These are phyloP conservation scores for Sisymbrium altissimum DNA, from an alignment of 345 rosid species.

Conservation along the genomic window DNA sequence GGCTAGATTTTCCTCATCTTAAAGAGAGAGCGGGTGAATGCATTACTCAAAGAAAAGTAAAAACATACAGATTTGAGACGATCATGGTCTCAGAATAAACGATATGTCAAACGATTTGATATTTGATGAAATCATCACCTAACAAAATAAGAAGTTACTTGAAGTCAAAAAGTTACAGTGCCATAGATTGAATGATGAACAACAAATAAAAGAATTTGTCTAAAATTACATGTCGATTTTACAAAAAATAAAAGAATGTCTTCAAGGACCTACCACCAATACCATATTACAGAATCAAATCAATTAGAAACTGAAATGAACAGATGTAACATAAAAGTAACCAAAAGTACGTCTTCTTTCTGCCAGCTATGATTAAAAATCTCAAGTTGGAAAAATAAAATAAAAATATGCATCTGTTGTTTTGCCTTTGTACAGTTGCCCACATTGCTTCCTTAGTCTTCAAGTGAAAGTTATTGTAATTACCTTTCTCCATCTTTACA, in stretches of 20 bases:
- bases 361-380: slow-evolving; percentile 4
- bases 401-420: slow-evolving; percentile 7
- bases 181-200: slow-evolving; percentile 13
- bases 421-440: slow-evolving; percentile 32
- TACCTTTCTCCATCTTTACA: slow-evolving; percentile 21
- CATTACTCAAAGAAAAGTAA: too few species aligned
- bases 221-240: slow-evolving; percentile 5
- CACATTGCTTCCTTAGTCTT: slow-evolving; percentile 22
- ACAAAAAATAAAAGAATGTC: neutral
- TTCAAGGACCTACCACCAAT: slow-evolving; percentile 24
- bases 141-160: neutral
- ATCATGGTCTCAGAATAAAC: too few species aligned
- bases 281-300: slow-evolving; percentile 25
- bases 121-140: neutral
- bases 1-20: too few species aligned
- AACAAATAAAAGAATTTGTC: slow-evolving; percentile 16
- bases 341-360: slow-evolving; percentile 14
- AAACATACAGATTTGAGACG: too few species aligned
- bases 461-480: slow-evolving; percentile 22
- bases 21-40: too few species aligned
- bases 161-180: neutral
- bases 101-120: neutral
- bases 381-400: slow-evolving; percentile 1
- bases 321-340: slow-evolving; percentile 23
- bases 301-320: slow-evolving; percentile 11